Percentiles rank a stretch among this genome's conserved stretches.
Evolutionary conservation across 352 stramenopile species (phyloP).

Genomic region (Phytophthora crassamura): DNA sequence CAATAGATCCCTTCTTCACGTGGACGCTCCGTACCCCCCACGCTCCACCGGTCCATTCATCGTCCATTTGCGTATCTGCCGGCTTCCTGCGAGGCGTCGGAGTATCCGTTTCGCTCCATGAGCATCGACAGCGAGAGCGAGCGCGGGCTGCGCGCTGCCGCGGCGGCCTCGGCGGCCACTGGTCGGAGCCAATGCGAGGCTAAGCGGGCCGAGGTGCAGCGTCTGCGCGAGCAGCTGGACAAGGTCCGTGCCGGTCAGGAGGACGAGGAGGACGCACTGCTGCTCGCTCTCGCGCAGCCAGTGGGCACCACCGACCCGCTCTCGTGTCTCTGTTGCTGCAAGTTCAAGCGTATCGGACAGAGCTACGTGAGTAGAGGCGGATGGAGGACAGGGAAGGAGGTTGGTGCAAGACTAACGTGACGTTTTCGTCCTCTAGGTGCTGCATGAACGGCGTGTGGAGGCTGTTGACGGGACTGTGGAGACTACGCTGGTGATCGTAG

Average conservation of each 20-base stretch:
- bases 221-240: slow-evolving; percentile 26
- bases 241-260: slow-evolving; percentile 22
- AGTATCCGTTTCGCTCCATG: slow-evolving; percentile 29
- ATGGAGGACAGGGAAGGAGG: background rate
- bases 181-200: slow-evolving; percentile 26
- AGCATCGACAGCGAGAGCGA: slow-evolving; percentile 35
- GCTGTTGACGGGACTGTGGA: slow-evolving; percentile 33
- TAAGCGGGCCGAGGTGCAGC: slow-evolving; percentile 31
- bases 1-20: slow-evolving; percentile 38
- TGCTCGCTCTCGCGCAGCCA: slow-evolving; percentile 24
- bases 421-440: slow-evolving; percentile 38
- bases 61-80: slow-evolving; percentile 6
- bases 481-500: slow-evolving; percentile 60
- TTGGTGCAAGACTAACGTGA: slow-evolving; percentile 21
- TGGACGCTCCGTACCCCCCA: slow-evolving; percentile 25
- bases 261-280: slow-evolving; percentile 33
- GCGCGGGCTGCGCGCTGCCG: slow-evolving; percentile 4
- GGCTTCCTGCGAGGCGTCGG: background rate
- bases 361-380: slow-evolving; percentile 36
- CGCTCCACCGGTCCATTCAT: slow-evolving; percentile 17
- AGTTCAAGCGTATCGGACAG: slow-evolving; percentile 59
- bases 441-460: slow-evolving; percentile 48
- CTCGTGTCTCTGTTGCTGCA: slow-evolving; percentile 65
- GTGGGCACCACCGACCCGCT: slow-evolving; percentile 57
- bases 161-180: background rate